These are phyloP conservation scores for Mollisia scopiformis DNA, from an alignment of 2,329 filamentous ascomycete genomes.

Conservation along the genomic window DNA sequence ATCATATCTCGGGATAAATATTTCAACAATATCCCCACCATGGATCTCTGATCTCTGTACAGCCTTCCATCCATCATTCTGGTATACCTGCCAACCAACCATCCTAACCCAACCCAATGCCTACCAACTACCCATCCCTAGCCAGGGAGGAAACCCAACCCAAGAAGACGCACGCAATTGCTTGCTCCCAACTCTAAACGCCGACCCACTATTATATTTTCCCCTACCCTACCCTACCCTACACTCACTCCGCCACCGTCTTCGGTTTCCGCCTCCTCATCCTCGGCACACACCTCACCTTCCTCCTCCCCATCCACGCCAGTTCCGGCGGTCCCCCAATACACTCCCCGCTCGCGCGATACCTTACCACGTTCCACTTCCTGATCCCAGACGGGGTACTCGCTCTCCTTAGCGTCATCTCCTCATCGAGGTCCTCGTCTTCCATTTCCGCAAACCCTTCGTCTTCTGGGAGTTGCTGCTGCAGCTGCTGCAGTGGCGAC, in stretches of 20 bases:
- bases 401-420: constrained; percentile 23
- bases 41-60: neutral
- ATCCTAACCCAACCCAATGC: neutral
- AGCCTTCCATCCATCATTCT: no score
- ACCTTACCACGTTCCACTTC: constrained; percentile 21
- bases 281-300: constrained; percentile 19
- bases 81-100: no score
- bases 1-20: neutral
- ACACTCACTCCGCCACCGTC: neutral
- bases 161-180: constrained; percentile 6
- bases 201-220: neutral
- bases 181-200: constrained; percentile 3
- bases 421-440: constrained; percentile 9
- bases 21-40: neutral
- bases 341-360: constrained; percentile 16
- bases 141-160: neutral
- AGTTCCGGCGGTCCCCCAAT: neutral
- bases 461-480: constrained; percentile 18
- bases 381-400: constrained; percentile 24
- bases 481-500: neutral
- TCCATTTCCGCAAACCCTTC: constrained; percentile 29
- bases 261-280: constrained; percentile 23
- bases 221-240: neutral
- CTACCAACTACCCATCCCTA: neutral
- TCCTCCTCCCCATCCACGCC: constrained; percentile 10